Conservation (phyloP, 176 grass and related monocot species). For the Areca catechu region DNA sequence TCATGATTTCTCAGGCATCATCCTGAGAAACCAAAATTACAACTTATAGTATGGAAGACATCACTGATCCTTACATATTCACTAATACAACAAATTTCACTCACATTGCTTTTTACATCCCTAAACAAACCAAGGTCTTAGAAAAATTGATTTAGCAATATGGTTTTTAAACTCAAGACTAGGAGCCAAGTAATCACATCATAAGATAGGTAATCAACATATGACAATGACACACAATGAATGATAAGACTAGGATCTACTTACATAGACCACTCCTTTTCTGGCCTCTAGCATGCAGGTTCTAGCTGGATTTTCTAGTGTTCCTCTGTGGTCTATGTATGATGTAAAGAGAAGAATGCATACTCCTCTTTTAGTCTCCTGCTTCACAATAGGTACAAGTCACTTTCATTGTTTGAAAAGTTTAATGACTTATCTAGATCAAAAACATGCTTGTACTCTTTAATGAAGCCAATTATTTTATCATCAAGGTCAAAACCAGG, state of each 20-base stretch:
- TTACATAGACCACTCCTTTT: conserved; percentile 63
- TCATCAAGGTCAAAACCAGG: conserved; percentile 92
- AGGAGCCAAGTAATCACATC: conserved; percentile 3
- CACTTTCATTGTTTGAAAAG: no score
- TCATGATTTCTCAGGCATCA: no score
- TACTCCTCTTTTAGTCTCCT: no score
- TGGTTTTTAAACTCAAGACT: neutral
- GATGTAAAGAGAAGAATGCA: conserved; percentile 23
- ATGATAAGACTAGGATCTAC: neutral
- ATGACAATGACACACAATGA: neutral
- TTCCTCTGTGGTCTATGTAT: conserved; percentile 96
- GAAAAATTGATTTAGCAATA: no score
- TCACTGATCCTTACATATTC: no score
- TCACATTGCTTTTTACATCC: no score
- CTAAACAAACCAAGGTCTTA: no score
- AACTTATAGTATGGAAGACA: no score
- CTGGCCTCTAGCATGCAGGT: conserved; percentile 86
- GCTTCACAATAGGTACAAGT: no score
- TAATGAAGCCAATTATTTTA: conserved; percentile 70
- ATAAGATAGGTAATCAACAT: neutral
- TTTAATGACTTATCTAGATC: conserved; percentile 47
- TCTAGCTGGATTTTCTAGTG: conserved; percentile 63
- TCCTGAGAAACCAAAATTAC: no score
- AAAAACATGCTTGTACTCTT: conserved; percentile 74
- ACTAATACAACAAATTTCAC: no score